Evolutionary conservation across 1,139 yeast species (phyloP).

Genomic region (Candida freyschussii): DNA sequence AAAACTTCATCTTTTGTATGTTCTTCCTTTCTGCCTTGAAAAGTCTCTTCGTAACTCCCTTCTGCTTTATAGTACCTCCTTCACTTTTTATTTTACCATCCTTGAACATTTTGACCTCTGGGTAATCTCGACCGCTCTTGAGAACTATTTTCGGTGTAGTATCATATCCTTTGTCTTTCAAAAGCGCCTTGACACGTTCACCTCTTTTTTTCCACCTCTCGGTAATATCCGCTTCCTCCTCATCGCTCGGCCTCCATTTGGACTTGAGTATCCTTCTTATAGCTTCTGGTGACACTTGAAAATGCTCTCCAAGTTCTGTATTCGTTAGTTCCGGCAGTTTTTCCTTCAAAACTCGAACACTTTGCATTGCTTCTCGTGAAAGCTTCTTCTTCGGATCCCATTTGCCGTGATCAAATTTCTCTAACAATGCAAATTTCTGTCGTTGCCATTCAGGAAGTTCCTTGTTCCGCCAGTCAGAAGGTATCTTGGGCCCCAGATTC

Average conservation of each 20-base stretch:
- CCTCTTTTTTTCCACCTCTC: conserved; percentile 50
- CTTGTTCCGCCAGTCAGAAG: conserved; percentile 23
- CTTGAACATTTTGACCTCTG: conserved; percentile 7
- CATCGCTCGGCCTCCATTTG: conserved; percentile 63
- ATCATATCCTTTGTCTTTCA: conserved; percentile 8
- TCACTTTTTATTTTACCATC: conserved; percentile 4
- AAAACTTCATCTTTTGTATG: conserved; percentile 19
- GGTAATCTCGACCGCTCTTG: conserved; percentile 10
- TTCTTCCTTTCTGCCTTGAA: conserved; percentile 8
- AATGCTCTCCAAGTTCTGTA: conserved; percentile 57
- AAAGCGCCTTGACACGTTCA: conserved; percentile 25
- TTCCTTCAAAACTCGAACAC: conserved; percentile 51
- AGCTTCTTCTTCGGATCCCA: conserved; percentile 70
- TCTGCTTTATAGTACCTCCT: conserved; percentile 3
- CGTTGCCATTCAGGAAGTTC: conserved; percentile 59
- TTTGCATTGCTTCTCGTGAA: conserved; percentile 66
- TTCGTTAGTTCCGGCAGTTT: conserved; percentile 57
- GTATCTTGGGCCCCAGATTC: conserved; percentile 19
- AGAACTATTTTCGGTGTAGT: conserved; percentile 9
- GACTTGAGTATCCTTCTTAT: conserved; percentile 74
- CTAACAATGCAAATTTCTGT: conserved; percentile 55
- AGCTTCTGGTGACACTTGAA: conserved; percentile 76
- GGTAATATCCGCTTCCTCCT: conserved; percentile 41
- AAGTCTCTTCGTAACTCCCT: conserved; percentile 10
- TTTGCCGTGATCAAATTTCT: conserved; percentile 48